These are phyloP conservation scores for Sanguinoderma infundibulare DNA, from an alignment of 1,284 basidiomycete species.

Conservation along the genomic window DNA sequence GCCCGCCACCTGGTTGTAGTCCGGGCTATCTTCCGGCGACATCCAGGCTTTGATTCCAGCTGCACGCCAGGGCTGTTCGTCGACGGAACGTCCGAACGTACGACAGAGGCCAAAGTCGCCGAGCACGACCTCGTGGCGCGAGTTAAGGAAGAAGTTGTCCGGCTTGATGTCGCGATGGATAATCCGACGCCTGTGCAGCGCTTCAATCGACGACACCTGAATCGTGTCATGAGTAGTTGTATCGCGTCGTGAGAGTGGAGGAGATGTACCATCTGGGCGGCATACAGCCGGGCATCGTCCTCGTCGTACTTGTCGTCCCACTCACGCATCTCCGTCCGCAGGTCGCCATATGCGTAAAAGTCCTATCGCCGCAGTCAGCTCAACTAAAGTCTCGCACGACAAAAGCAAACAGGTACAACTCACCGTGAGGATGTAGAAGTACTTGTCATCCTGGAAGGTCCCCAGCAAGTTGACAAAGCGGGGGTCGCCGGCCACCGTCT, in stretches of 20 bases:
- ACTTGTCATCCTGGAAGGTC: slow-evolving; percentile 30
- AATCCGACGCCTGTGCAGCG: slow-evolving; percentile 50
- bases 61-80: slow-evolving; percentile 30
- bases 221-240: slow-evolving; percentile 55
- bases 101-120: slow-evolving; percentile 69
- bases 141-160: slow-evolving; percentile 62
- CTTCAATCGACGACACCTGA: slow-evolving; percentile 13
- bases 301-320: slow-evolving; percentile 13
- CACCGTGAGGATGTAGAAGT: slow-evolving; percentile 36
- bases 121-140: slow-evolving; percentile 53
- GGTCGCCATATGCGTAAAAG: slow-evolving; percentile 25
- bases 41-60: slow-evolving; percentile 31
- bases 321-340: slow-evolving; percentile 20
- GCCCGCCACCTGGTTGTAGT: not conserved
- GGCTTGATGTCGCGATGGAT: slow-evolving; percentile 45
- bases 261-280: slow-evolving; percentile 29
- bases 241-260: slow-evolving; percentile 23
- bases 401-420: slow-evolving; percentile 9
- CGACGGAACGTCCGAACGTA: slow-evolving; percentile 53
- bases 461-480: slow-evolving; percentile 23
- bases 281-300: slow-evolving; percentile 13
- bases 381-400: not conserved
- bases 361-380: slow-evolving; percentile 17
- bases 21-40: not conserved
- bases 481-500: slow-evolving; percentile 16